Evolutionary conservation across 2,329 filamentous ascomycete genomes (phyloP), one percentile per base, ranked within the genome.

Genomic region (Cladorrhinum sp.): DNA sequence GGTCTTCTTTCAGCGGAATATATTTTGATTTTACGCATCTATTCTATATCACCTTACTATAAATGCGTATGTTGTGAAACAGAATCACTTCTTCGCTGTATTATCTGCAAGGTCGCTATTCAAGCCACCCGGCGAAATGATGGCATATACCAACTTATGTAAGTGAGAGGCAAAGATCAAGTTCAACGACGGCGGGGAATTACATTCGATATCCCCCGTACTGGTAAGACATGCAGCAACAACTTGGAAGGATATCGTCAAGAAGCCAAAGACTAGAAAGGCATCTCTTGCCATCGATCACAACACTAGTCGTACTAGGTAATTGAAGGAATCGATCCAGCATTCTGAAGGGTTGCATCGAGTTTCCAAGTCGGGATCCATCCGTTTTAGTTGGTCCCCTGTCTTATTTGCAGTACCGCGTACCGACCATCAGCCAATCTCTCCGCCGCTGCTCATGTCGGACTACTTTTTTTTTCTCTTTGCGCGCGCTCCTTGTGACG

Each of bases 341-440:
- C 32, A 45, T 45, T n/a, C 20, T 20, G 41, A 45, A 45, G 18
- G 29, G 52, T 55, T 36, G 52, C 52, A 55, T 36, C 52, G 41
- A 29, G 52, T 55, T 55, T 55, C 52, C 32, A 55, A 38, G 52
- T 24, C 52, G 22, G 52, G 52, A 27, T 55, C 52, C 52, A 55
- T 55, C 52, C 41, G 53, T 48, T 56, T 56, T 56, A 49, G 53
- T 32, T 56, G 32, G n/a, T 45, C 38, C 53, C 53, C 53, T 49
- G 36, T 56, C 36, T 49, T 48, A 56, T 56, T 56, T 48, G 38
- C 53, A 48, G 52, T 55, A 45, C 52, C 50, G 32, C 16, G 41
- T 20, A 45, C 41, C 41, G 16, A 45, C 41, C 53, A 56, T 56
- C 53, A 60, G 61, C 66, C 66, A 68, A 67, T 67, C 65, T 65